A percentile compares a stretch with the other conserved stretches of the same genome.
Conservation (phyloP, 257 asterid genomes). For the Apocynum venetum region DNA sequence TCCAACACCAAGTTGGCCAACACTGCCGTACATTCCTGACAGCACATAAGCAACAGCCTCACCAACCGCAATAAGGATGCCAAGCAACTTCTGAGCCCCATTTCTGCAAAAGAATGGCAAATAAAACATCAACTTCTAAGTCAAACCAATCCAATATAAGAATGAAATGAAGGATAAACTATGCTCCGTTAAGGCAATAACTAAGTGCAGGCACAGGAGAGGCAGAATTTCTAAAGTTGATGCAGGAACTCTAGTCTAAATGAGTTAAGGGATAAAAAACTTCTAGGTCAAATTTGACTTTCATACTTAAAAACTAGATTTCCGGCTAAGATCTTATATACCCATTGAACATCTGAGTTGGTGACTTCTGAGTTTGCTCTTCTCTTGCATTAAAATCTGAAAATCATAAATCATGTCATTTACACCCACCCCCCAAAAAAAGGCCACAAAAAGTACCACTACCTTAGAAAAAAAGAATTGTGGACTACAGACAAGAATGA, state of each 20-base stretch:
- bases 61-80: conserved; percentile 75
- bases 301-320: not conserved
- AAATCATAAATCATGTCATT: not conserved
- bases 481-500: not conserved
- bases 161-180: not conserved
- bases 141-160: not conserved
- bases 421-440: not conserved
- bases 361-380: not conserved
- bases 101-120: conserved; percentile 35
- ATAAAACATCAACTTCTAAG: not conserved
- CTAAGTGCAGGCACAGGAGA: not conserved
- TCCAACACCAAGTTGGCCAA: conserved; percentile 80
- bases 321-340: not conserved
- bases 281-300: not conserved
- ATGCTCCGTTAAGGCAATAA: not conserved
- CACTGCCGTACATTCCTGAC: conserved; percentile 86
- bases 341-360: not conserved
- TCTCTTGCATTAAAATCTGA: not conserved
- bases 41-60: conserved; percentile 88
- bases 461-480: not conserved
- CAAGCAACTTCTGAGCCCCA: conserved; percentile 77
- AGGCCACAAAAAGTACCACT: not conserved
- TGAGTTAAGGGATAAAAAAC: not conserved
- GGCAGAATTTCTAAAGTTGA: not conserved
- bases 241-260: not conserved